Base-by-base conservation (phyloP, 805 yeast species). In the Yarrowia sp. region DNA sequence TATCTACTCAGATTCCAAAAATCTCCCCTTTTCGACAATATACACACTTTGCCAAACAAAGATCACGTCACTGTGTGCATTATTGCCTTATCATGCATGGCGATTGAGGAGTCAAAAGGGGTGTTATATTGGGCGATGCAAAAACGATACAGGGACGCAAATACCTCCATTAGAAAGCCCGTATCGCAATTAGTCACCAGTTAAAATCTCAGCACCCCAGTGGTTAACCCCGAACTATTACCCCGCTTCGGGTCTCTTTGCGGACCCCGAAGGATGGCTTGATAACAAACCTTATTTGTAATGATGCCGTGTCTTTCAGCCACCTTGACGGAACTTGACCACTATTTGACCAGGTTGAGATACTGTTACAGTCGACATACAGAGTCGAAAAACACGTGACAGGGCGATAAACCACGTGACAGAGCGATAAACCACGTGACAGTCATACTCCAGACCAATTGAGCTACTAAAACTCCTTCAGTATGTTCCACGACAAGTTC, bases 201-300 rank as follows among this genome's bases (percentile, higher is more conserved):
- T 4, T 4, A 4, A 2, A 8, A 8, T 43, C 8, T n/a, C 19
- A 9, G 5, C 14, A 9, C 35, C 9, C 4, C n/a, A 17, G 10
- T 22, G 0, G 33, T 4, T 17, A 22, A 10, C 9, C 22, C 22
- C 9, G 51, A 3, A n/a, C 24, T n/a, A 19, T 3, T 32, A 19
- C 38, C 19, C 28, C 28, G 21, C 28, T 19, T 32, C 38, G 17
- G 28, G 19, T 8, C 6, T 32, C 6, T 32, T 48, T 32, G 30
- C 54, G 54, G 54, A 32, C 21, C 30, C 54, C 54, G 54, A 48
- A 30, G 19, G 38, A 19, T 24, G 12, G n/a, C 3, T 19, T 48
- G 54, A 48, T 48, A 48, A 48, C 54, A 48, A 48, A 48, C 54
- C 38, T 48, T 48, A 48, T 48, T 48, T 48, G 54, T 48, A 48